Conservation (phyloP, 1,139 yeast genomes). For the Pichia sp. region DNA sequence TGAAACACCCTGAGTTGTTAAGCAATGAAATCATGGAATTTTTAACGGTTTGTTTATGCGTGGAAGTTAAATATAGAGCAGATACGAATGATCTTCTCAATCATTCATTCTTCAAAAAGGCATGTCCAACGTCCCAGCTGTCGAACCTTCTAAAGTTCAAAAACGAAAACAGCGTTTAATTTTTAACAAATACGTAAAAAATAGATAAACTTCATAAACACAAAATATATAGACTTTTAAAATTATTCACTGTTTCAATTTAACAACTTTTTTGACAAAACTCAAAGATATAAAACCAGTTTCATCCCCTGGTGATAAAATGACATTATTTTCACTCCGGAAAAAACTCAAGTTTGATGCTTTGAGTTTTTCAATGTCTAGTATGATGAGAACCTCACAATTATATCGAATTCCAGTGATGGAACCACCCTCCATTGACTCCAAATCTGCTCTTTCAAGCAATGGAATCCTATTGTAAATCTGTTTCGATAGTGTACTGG, state of each 20-base stretch:
- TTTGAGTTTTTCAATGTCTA: conserved; percentile 44
- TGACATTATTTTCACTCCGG: conserved; percentile 66
- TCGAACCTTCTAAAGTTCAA: conserved; percentile 38
- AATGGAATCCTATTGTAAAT: too few species aligned
- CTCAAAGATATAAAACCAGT: conserved; percentile 43
- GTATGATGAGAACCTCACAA: conserved; percentile 52
- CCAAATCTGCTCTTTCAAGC: too few species aligned
- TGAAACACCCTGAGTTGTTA: conserved; percentile 76
- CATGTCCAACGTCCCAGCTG: conserved; percentile 62
- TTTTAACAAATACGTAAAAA: neutral
- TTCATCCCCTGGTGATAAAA: conserved; percentile 54
- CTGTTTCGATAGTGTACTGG: conserved; percentile 32
- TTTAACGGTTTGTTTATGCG: conserved; percentile 87
- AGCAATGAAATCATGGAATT: conserved; percentile 79
- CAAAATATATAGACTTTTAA: too few species aligned
- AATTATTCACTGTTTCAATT: neutral
- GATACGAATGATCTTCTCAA: conserved; percentile 78
- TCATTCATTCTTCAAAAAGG: conserved; percentile 70
- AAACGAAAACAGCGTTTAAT: conserved; percentile 2
- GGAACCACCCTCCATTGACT: conserved; percentile 9
- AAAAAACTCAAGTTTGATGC: conserved; percentile 45
- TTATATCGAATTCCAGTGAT: conserved; percentile 60
- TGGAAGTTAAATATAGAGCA: conserved; percentile 89
- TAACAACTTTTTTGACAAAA: conserved; percentile 30
- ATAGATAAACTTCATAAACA: neutral